Percentiles rank a stretch among this genome's conserved stretches.
These are phyloP conservation scores for Trichoderma oligosporum DNA, from an alignment of 2,329 filamentous ascomycete genomes.

Conservation along the genomic window DNA sequence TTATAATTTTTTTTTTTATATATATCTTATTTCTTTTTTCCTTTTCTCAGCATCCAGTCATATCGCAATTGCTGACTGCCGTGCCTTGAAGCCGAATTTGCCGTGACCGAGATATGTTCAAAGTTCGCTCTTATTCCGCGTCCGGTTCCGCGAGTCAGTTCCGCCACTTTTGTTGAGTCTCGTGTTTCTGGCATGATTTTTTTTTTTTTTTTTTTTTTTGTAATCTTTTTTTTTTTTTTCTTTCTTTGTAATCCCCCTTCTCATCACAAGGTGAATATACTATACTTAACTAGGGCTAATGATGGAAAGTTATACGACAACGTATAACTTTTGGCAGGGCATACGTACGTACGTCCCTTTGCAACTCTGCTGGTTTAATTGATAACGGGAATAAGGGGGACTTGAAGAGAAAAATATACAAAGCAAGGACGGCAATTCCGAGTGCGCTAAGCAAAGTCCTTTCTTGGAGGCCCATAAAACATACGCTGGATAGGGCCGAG, in stretches of 20 bases:
- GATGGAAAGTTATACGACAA: neutral
- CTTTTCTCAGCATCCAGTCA: neutral
- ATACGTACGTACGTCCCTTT: too few species aligned
- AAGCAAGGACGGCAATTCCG: conserved; percentile 7
- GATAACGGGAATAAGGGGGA: neutral
- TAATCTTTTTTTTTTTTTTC: neutral
- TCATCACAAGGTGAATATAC: neutral
- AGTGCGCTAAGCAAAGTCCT: conserved; percentile 1
- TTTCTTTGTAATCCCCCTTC: neutral
- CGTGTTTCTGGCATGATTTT: neutral
- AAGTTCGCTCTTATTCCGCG: neutral
- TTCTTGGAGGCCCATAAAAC: conserved; percentile 2
- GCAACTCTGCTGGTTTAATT: too few species aligned
- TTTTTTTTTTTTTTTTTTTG: neutral
- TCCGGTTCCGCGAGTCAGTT: conserved; percentile 4
- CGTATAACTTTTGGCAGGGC: neutral
- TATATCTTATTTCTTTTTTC: neutral
- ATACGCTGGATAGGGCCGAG: neutral
- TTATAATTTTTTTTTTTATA: too few species aligned
- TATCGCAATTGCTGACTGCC: neutral
- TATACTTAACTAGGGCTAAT: neutral
- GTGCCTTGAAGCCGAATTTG: neutral
- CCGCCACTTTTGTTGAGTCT: neutral
- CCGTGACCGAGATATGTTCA: neutral
- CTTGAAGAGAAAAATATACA: neutral